phyloP scores from a whole-genome alignment of 2,329 filamentous ascomycete genomes.

The Diaporthe eres region DNA sequence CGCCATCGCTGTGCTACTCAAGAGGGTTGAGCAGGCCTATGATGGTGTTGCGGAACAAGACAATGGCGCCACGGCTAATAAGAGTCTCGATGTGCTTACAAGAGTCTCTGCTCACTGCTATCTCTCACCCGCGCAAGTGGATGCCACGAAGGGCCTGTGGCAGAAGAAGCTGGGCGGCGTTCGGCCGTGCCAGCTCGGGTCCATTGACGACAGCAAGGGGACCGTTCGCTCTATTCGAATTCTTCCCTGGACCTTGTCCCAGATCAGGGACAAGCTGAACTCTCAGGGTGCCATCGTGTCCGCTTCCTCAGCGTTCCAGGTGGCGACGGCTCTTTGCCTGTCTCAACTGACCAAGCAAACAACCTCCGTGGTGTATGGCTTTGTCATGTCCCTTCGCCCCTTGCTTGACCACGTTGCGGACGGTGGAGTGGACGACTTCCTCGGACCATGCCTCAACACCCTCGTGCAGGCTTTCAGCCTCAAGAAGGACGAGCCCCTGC shows the following conservation, averaged over 20 bases:
- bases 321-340: conserved; percentile 43
- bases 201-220: conserved; percentile 24
- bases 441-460: conserved; percentile 46
- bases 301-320: conserved; percentile 42
- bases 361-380: conserved; percentile 42
- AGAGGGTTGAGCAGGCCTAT: conserved; percentile 42
- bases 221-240: conserved; percentile 23
- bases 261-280: conserved; percentile 38
- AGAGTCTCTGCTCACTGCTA: conserved; percentile 30
- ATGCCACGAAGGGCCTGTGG: conserved; percentile 27
- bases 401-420: conserved; percentile 36
- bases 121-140: conserved; percentile 14
- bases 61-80: background rate
- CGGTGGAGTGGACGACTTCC: conserved; percentile 35
- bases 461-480: conserved; percentile 42
- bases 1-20: conserved; percentile 40
- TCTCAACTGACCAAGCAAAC: conserved; percentile 39
- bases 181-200: conserved; percentile 21
- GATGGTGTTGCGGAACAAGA: background rate
- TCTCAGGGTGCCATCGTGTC: conserved; percentile 27
- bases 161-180: conserved; percentile 33
- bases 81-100: conserved; percentile 29
- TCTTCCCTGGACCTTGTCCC: conserved; percentile 28
- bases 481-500: conserved; percentile 33
- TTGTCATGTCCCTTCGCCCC: conserved; percentile 43